Evolutionary conservation across 2,329 filamentous ascomycete genomes (phyloP).

Genomic region (Apiospora phragmitis): DNA sequence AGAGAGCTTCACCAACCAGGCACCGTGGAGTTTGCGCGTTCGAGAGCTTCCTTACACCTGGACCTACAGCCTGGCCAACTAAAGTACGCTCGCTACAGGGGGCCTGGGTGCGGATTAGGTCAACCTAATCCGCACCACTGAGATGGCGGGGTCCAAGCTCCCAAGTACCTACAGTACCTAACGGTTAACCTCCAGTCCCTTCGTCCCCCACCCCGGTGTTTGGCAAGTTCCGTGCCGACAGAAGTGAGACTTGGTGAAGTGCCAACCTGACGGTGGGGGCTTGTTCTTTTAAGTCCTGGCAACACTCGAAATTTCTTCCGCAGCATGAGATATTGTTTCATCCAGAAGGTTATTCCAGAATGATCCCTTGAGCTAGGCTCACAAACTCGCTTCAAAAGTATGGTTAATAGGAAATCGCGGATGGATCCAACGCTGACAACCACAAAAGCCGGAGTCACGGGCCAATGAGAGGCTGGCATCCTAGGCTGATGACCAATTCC

Average conservation of each 20-base stretch:
- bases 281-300: background rate
- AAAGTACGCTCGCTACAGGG: background rate
- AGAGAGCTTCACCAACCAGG: conserved; percentile 23
- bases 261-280: background rate
- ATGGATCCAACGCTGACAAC: background rate
- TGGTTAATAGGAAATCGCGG: background rate
- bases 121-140: background rate
- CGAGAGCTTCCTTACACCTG: conserved; percentile 18
- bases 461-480: background rate
- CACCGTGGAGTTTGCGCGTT: conserved; percentile 31
- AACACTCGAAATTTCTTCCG: background rate
- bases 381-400: background rate
- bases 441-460: background rate
- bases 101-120: background rate
- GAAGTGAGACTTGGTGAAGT: background rate
- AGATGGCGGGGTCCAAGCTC: background rate
- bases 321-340: background rate
- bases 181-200: no score
- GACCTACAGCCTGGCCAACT: conserved; percentile 15
- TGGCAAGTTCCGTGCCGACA: background rate
- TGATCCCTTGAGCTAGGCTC: background rate
- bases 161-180: background rate
- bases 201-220: conserved; percentile 6
- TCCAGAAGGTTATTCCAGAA: background rate
- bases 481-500: conserved; percentile 7